Base-by-base conservation (phyloP, 768 basidiomycete genomes). In the Suillus fuscotomentosus region DNA sequence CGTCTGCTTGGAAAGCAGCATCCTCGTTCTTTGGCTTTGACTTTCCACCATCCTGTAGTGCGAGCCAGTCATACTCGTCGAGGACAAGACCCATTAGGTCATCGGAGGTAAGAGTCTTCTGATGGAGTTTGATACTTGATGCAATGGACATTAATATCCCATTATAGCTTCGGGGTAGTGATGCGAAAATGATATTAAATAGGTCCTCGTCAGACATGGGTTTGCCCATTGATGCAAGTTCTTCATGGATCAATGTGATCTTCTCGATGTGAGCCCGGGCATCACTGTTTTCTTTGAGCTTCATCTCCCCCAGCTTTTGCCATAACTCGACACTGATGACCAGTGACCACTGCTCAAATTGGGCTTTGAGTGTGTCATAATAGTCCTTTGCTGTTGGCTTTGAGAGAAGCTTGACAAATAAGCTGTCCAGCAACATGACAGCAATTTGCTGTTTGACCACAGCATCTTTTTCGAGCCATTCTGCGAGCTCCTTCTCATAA, bases 91-190 rank as follows among this genome's bases (percentile, higher is more conserved):
- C 20, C 60, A 70, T 71, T 5, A 72, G 24, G 1, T 61, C 13
- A 3, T 73, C 69, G 22, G 68, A 59, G 47, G 64, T 61, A 31
- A 76, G 1, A 5, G n/a, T 48, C 47, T 48, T 48, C 47, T 48
- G 47, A 5, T 48, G 47, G 34, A 36, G 34, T 36, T 36, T 36
- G 34, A 36, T 36, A 3, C 34, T 36, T 36, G 34, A 36, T 36
- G 34, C 34, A 36, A 36, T 9, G 34, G 34, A 36, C 34, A 36
- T 36, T 36, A 36, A 36, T 48, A 48, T 72, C 34, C 75, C 56
- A 61, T 77, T 74, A 63, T 76, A 80, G 22, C 73, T 76, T 8
- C 53, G 20, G 20, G 79, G 79, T 20, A 81, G 72, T 8, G 79
- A 80, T 20, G 66, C 64, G 38, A 78, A 69, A 41, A 80, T 70